A percentile compares a stretch with the other conserved stretches of the same genome.
phyloP scores from a whole-genome alignment of 1,284 basidiomycete genomes.

The Ganoderma sinense region DNA sequence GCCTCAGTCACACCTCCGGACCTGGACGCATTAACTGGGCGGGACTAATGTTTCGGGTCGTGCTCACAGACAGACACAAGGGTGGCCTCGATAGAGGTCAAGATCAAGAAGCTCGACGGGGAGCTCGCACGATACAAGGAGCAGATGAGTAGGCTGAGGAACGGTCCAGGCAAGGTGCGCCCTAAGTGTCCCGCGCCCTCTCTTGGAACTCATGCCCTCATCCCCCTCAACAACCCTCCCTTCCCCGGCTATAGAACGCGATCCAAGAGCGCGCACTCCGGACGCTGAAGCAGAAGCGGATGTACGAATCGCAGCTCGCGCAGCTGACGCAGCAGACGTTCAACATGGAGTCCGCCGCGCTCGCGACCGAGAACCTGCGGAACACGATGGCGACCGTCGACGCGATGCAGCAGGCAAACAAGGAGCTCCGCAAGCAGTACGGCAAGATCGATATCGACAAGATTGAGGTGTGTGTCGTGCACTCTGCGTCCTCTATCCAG shows the following conservation, averaged over 20 bases:
- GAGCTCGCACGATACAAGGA: slow-evolving; percentile 94
- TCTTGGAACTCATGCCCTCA: not conserved
- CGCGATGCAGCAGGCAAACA: slow-evolving; percentile 98
- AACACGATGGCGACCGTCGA: slow-evolving; percentile 99
- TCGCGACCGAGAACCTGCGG: slow-evolving; percentile 96
- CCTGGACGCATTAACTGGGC: not conserved
- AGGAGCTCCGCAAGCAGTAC: slow-evolving; percentile 97
- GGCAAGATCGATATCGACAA: slow-evolving; percentile 98
- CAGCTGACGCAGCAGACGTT: slow-evolving; percentile 96
- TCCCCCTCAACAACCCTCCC: not conserved
- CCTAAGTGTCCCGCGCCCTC: not conserved
- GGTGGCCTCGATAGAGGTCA: slow-evolving; percentile 93
- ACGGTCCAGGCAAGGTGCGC: slow-evolving; percentile 93
- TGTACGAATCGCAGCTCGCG: slow-evolving; percentile 94
- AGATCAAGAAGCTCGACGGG: slow-evolving; percentile 95
- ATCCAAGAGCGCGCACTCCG: slow-evolving; percentile 96
- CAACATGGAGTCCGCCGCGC: slow-evolving; percentile 98
- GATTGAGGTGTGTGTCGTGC: slow-evolving; percentile 80
- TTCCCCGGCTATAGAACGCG: slow-evolving; percentile 71
- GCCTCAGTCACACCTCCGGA: slow-evolving; percentile 4
- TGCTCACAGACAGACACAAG: slow-evolving; percentile 83
- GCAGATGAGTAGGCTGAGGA: slow-evolving; percentile 94
- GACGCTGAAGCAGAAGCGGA: slow-evolving; percentile 93
- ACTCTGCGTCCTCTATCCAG: not conserved
- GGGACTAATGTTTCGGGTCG: slow-evolving; percentile 22